phyloP scores from a whole-genome alignment of 331 rosid species.

The Malus hybrid region DNA sequence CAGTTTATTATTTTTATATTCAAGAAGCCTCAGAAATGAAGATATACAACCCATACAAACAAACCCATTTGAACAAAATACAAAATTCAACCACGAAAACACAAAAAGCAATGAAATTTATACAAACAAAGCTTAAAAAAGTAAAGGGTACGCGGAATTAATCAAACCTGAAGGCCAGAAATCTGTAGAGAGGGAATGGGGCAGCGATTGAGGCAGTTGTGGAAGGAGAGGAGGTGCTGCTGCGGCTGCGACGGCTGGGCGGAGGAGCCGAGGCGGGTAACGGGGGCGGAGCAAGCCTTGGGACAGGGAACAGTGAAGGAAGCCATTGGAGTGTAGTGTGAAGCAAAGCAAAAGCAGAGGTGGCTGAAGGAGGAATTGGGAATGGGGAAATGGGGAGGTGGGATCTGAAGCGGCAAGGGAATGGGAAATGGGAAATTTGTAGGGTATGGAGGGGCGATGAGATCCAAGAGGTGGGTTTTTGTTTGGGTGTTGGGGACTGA shows the following conservation, averaged over 20 bases:
- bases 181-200: conserved; percentile 27
- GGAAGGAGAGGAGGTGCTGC: conserved; percentile 28
- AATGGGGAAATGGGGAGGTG: no score
- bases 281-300: no score
- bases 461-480: no score
- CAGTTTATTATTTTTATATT: background rate
- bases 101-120: background rate
- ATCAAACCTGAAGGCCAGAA: conserved; percentile 27
- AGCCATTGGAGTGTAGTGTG: conserved; percentile 22
- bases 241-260: conserved; percentile 12
- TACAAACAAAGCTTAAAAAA: background rate
- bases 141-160: background rate
- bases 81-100: background rate
- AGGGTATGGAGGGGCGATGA: no score
- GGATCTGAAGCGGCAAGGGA: no score
- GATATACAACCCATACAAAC: background rate
- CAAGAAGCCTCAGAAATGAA: background rate
- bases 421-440: no score
- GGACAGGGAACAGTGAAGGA: no score
- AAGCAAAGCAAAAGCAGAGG: background rate
- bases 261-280: no score
- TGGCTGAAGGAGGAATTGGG: no score
- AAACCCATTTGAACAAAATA: background rate
- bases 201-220: conserved; percentile 20
- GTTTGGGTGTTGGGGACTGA: no score